Percentiles rank a stretch among this genome's conserved stretches.
Conservation (phyloP, 2,329 filamentous ascomycete species). For the Juglanconis sp. region DNA sequence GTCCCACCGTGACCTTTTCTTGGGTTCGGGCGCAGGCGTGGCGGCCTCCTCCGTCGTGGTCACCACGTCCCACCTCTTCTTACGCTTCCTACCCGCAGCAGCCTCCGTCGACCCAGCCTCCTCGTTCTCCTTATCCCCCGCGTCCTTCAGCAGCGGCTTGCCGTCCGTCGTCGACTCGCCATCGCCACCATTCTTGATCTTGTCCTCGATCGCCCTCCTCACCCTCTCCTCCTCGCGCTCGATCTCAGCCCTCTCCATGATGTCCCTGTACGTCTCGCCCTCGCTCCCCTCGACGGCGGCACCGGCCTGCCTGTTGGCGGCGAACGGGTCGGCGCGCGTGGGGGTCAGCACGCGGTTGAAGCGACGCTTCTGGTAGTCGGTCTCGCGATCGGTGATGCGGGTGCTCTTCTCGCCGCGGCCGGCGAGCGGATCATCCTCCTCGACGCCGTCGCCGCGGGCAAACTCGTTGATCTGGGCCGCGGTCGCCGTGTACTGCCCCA, state of each 20-base stretch:
- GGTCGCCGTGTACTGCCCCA: slow-evolving; percentile 95
- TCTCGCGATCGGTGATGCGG: slow-evolving; percentile 88
- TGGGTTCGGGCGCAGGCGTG: slow-evolving; percentile 48
- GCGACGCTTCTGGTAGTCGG: slow-evolving; percentile 94
- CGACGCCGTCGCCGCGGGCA: slow-evolving; percentile 76
- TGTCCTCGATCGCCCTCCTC: slow-evolving; percentile 73
- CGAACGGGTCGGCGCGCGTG: slow-evolving; percentile 81
- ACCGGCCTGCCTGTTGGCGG: slow-evolving; percentile 67
- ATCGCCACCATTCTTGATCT: slow-evolving; percentile 55
- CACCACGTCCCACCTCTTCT: slow-evolving; percentile 89
- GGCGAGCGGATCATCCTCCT: slow-evolving; percentile 86
- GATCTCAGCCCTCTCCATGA: slow-evolving; percentile 87
- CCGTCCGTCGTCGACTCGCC: slow-evolving; percentile 59
- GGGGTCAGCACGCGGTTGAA: slow-evolving; percentile 86
- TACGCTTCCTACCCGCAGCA: slow-evolving; percentile 70
- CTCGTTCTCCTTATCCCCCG: slow-evolving; percentile 67
- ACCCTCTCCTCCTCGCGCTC: slow-evolving; percentile 93
- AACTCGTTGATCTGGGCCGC: slow-evolving; percentile 92
- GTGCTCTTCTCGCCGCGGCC: slow-evolving; percentile 82
- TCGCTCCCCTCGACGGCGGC: slow-evolving; percentile 51
- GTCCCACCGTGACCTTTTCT: slow-evolving; percentile 88
- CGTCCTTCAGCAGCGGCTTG: slow-evolving; percentile 71
- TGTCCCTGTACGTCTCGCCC: slow-evolving; percentile 79
- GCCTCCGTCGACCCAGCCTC: slow-evolving; percentile 67
- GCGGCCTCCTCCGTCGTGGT: slow-evolving; percentile 45